phyloP scores from a whole-genome alignment of 2,329 filamentous ascomycete genomes.

The Graphilbum fragrans region DNA sequence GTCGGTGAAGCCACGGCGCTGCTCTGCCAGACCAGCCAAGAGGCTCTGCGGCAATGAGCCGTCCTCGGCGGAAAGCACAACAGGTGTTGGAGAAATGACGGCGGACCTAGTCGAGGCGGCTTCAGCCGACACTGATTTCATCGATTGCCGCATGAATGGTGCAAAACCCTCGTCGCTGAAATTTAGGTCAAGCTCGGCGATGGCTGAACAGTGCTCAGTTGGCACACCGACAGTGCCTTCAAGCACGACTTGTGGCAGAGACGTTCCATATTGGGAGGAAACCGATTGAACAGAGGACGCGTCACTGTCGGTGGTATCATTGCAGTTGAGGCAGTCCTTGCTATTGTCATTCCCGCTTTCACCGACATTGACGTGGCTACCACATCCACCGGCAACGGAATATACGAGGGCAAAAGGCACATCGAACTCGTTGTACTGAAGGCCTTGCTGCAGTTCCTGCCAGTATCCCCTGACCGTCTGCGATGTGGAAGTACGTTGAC shows the following conservation, averaged over 20 bases:
- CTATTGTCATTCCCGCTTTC: neutral
- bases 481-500: constrained; percentile 62
- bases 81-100: constrained; percentile 29
- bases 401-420: constrained; percentile 69
- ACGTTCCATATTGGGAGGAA: constrained; percentile 16
- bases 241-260: constrained; percentile 50
- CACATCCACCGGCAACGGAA: constrained; percentile 34
- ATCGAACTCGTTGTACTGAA: constrained; percentile 64
- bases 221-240: constrained; percentile 63
- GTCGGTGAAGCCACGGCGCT: constrained; percentile 61
- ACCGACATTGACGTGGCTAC: too few relatives aligned
- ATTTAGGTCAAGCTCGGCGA: constrained; percentile 54
- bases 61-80: constrained; percentile 55
- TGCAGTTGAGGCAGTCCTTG: constrained; percentile 26
- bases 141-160: constrained; percentile 63
- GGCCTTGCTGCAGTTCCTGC: constrained; percentile 53
- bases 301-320: constrained; percentile 45
- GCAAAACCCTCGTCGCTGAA: constrained; percentile 62
- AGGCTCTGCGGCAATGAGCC: constrained; percentile 53
- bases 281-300: constrained; percentile 58
- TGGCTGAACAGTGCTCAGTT: constrained; percentile 46
- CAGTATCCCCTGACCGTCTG: constrained; percentile 64
- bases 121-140: constrained; percentile 35
- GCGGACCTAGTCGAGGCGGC: neutral
- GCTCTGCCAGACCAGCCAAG: constrained; percentile 44